Base-by-base conservation (phyloP, 1,139 yeast species). In the Kodamaea suecica region DNA sequence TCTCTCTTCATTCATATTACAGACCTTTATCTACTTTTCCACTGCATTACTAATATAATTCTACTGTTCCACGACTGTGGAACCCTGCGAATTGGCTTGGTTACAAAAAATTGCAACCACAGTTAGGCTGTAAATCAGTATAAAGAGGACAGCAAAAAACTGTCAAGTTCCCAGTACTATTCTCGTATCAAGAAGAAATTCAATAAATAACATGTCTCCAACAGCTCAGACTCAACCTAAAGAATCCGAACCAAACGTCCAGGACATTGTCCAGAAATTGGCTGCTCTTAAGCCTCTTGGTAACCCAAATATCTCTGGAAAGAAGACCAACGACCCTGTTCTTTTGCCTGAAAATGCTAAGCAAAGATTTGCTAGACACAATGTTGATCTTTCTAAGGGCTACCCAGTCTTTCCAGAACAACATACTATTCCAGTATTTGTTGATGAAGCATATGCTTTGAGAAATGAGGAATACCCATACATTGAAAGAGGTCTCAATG, bases 381-480 rank as follows among this genome's bases (percentile, higher is more conserved):
- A 65, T 12, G 47, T 70, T 37, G 75, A 70, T 42, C 46, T 68
- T 21, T 55, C 68, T 3, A 41, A 57, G 31, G 76, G 76, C 3
- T 70, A 70, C 43, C 76, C 76, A 4, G 61, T 53, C 32, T 49
- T 66, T 37, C 51, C 51, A n/a, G 70, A 71, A 15, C 33, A 35
- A 25, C 41, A 38, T 5, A 39, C 41, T 12, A 42, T 72, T 33
- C 80, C 81, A n/a, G 61, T 63, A 19, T 76, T 59, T 47, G 53
- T 74, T 12, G 80, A 76, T 43, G 79, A 76, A 42, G 80, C 79
- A 3, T 52, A 40, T 36, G 62, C 57, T 6, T 57, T 74, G 27
- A 66, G 79, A 52, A 57, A 59, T 36, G 51, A 61, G 35, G 72
- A 59, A 73, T 37, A 50, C 67, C 66, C 63, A 16, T 74, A 66